phyloP scores from a whole-genome alignment of 306 rosid species.

The Rubus parviflorus region DNA sequence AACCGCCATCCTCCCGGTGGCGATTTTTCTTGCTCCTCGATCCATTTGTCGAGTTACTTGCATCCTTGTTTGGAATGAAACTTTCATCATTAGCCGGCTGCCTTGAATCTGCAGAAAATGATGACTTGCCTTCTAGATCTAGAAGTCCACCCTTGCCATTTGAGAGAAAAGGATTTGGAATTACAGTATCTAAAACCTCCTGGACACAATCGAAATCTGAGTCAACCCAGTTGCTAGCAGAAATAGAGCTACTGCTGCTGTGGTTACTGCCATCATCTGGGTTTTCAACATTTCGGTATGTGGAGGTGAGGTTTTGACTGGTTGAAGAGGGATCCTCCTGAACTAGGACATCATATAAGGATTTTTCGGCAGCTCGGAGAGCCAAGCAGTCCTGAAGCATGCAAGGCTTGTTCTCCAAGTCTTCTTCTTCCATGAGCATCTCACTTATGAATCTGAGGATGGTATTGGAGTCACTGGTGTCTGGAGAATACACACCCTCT shows the following conservation, averaged over 20 bases:
- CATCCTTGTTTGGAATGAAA: conserved; percentile 7
- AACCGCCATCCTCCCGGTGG: conserved; percentile 25
- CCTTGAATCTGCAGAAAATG: not conserved
- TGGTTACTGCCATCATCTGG: conserved; percentile 27
- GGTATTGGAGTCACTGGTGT: conserved; percentile 39
- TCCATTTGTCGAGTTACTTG: conserved; percentile 5
- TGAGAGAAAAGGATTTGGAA: not conserved
- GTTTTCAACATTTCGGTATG: conserved; percentile 12
- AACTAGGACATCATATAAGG: conserved; percentile 66
- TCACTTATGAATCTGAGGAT: conserved; percentile 64
- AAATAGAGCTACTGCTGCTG: conserved; percentile 25
- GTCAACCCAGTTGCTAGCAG: conserved; percentile 27
- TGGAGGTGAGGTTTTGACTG: conserved; percentile 9
- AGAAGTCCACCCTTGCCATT: not conserved
- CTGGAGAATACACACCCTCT: conserved; percentile 32
- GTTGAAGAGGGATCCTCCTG: conserved; percentile 35
- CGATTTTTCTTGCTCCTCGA: conserved; percentile 30
- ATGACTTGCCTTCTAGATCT: not conserved
- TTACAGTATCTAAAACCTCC: conserved; percentile 15
- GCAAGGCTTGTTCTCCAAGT: conserved; percentile 62
- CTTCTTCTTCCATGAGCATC: conserved; percentile 84
- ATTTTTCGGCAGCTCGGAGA: conserved; percentile 85
- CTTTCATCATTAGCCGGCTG: not conserved
- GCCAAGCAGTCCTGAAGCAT: conserved; percentile 73
- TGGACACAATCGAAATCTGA: conserved; percentile 25